phyloP scores from a whole-genome alignment of 768 basidiomycete species.

The Russula foetens region DNA sequence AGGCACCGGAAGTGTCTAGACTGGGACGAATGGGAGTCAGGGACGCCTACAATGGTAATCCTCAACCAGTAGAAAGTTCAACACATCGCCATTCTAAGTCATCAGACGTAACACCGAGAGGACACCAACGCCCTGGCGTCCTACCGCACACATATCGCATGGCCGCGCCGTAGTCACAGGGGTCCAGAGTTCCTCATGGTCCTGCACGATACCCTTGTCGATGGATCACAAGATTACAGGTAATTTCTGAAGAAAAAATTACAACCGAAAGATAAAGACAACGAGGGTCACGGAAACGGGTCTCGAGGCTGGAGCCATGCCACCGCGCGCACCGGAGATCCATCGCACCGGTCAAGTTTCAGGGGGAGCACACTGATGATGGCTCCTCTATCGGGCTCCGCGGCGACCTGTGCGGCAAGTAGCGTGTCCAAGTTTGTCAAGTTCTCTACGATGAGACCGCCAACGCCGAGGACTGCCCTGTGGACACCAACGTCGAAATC shows the following conservation, averaged over 20 bases:
- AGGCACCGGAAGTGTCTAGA: background rate
- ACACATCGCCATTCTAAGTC: background rate
- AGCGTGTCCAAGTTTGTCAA: constrained; percentile 22
- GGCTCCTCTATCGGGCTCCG: background rate
- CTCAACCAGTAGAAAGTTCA: background rate
- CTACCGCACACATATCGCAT: background rate
- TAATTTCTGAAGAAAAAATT: background rate
- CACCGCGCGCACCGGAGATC: constrained; percentile 25
- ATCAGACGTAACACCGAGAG: background rate
- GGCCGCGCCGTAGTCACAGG: background rate
- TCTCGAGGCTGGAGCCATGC: constrained; percentile 15
- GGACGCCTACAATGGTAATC: background rate
- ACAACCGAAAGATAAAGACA: no score
- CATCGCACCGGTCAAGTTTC: constrained; percentile 23
- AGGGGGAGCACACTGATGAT: constrained; percentile 24
- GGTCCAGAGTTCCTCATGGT: background rate
- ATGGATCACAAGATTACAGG: background rate
- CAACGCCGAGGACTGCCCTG: constrained; percentile 19
- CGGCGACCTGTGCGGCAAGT: constrained; percentile 3
- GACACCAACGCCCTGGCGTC: background rate
- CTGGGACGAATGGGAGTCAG: background rate
- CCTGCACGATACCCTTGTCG: background rate
- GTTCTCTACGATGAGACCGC: constrained; percentile 25
- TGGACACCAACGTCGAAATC: constrained; percentile 21
- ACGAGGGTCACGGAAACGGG: background rate